Base-by-base conservation (phyloP, 345 rosid species). In the Bretschneidera sinensis region DNA sequence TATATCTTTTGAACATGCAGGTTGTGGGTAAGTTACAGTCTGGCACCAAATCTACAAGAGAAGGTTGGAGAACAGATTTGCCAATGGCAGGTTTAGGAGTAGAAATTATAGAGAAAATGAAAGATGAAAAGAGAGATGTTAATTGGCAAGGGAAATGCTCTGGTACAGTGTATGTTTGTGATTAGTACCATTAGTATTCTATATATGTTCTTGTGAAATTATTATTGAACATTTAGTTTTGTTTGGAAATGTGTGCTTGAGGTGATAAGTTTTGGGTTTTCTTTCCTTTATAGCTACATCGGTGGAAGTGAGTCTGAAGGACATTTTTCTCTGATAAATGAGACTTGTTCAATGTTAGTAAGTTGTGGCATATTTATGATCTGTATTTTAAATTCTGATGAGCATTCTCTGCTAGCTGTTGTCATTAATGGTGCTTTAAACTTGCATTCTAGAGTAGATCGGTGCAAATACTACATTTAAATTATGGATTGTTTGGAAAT, bases 71-170 rank as follows among this genome's bases (percentile, higher is more conserved):
- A 58, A 71, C 76, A 34, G 86, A 71, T 76, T 69, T 94, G 75
- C 99, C 97, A 21, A 56, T 23, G 17, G 77, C 66, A 55, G 95
- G 97, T 48, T 60, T 88, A 67, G 97, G 99, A 59, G 64, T 48
- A 18, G 74, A 76, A 24, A 85, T 84, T 51, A 50, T 88, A 8
- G 86, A 79, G 65, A 76, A 75, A 76, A 69, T 94, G 99, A 85
- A 79, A 59, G 87, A 62, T 68, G 86, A 82, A 50, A 94, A 94
- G 65, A 69, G 60, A 35, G 96, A 94, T 76, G 87, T 54, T 55
- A 66, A 7, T 69, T 94, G 99, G 99, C 86, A 85, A 78, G 99
- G 97, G 59, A 94, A 86, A 85, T 94, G 99, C 69, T 94, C 99
- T 53, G 97, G 97, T 85, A 85, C 97, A 80, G 95, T 94, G 99